Evolutionary conservation across 73 alveolate genomes (phyloP), one percentile per base, ranked within the genome.

Genomic region (Paramecium bursaria): DNA sequence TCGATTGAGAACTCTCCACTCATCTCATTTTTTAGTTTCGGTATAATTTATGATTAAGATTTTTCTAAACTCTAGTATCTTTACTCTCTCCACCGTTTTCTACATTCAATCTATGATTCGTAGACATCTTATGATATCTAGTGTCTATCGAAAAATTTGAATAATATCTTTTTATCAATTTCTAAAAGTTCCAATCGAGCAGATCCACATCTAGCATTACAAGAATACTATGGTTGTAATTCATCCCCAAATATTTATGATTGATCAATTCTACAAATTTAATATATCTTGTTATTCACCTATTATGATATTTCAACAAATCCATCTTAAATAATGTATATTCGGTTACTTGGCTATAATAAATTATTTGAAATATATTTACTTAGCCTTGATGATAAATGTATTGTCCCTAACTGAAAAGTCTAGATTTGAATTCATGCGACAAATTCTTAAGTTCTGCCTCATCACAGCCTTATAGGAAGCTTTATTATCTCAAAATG

Each of bases 181-280:
- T 25, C 55, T 39, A 39, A 67, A 35, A 67, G 27, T 21, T 33
- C 60, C 14, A 42, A 31, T 42, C 33, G 17, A 17, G 82, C 50
- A 21, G 82, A 67, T 67, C 60, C 82, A 67, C 82, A 67, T 67
- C 44, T 67, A 2, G 33, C 82, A 19, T 42, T 67, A 44, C 60
- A 25, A 25, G 26, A 31, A 67, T 67, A n/a, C n/a, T n/a, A 30
- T 0, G 35, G 19, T 39, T 67, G 6, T 9, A 31, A 11, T 39
- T 67, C 82, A 35, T 67, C 82, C 14, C 82, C 82, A 67, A 67
- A 67, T 1, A 21, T 47, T 39, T 67, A 67, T 13, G 60, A 53
- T 21, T 42, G 21, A 67, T 67, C 82, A 3, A 67, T 42, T 67
- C 82, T 67, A 1, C 57, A 67, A 2, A 67, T 67, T 17, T 15